Evolutionary conservation across 1,284 basidiomycete species (phyloP), one percentile per base, ranked within the genome.

Genomic region (Apiotrichum brassicae): DNA sequence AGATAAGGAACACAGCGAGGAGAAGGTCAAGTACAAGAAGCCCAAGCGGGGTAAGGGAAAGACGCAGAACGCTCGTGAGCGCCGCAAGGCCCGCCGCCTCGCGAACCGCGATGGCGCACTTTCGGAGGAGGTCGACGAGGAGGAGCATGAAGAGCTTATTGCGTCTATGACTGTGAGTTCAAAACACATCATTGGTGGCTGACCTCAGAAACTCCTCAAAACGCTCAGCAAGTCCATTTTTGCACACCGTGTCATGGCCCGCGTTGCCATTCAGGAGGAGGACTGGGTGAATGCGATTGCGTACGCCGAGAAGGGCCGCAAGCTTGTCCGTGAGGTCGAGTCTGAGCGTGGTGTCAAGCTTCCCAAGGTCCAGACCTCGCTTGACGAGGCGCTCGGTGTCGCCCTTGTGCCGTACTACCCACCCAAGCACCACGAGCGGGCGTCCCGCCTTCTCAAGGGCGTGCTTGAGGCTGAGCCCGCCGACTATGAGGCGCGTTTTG

Each of bases 391-490:
- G 2, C 59, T 74, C 13, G 72, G 66, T 36, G 59, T 71, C 1
- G 84, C 87, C 4, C 78, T 95, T 16, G 86, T 92, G 1, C 85
- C 95, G 59, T 78, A 87, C 46, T 88, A 83, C 70, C 83, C 93
- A 11, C 94, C 94, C 0, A 91, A 92, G 63, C 84, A 97, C 62
- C 94, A 98, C 66, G 62, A 76, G 13, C 82, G 84, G 38, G 93
- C 94, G 1, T 74, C 84, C 25, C 75, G 79, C 13, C 78, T 94
- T 6, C 76, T 94, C 23, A 81, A 87, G 30, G 80, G 82, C 3
- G 79, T 93, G 5, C 78, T 97, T 5, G 60, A 75, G 1, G 68
- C 77, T 40, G 79, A 84, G 34, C 79, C 84, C 0, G 65, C 79
- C 38, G 85, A 92, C 61, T 73, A 82, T 3, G 70, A 79, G 13